Conservation (phyloP, 495 filamentous ascomycete species). For the Corynascus novoguineensis region DNA sequence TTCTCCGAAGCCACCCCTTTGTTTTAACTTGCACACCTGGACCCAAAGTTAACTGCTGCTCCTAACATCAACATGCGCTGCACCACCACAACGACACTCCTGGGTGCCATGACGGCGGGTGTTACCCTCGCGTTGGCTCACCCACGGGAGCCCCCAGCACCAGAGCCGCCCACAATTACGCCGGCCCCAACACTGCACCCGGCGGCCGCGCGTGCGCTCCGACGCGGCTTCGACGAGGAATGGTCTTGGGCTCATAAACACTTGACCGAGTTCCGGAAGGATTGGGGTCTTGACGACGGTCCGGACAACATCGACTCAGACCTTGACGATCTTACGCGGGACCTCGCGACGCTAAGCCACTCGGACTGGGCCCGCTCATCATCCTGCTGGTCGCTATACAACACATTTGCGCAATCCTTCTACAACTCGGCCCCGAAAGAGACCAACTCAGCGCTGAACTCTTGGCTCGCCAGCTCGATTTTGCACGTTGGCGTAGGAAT, state of each 20-base stretch:
- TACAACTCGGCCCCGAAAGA: not conserved
- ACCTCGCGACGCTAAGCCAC: no score
- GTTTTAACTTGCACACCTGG: no score
- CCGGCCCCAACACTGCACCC: not conserved
- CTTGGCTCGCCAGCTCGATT: not conserved
- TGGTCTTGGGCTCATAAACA: no score
- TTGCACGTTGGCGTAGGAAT: not conserved
- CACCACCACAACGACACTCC: not conserved
- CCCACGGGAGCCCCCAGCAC: not conserved
- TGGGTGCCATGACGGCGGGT: not conserved
- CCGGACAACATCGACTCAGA: no score
- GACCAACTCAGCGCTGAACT: not conserved
- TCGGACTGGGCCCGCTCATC: no score
- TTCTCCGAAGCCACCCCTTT: no score
- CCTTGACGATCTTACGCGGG: no score
- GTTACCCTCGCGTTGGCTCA: not conserved
- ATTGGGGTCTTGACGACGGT: no score
- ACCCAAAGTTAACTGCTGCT: no score
- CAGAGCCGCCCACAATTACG: not conserved
- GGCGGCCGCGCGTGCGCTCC: not conserved
- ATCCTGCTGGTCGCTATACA: no score
- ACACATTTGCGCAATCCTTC: no score
- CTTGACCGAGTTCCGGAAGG: no score
- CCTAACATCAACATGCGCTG: not conserved
- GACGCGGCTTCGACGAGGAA: not conserved